Base-by-base conservation (phyloP, 1,284 basidiomycete species). In the Phlebopus sp. region DNA sequence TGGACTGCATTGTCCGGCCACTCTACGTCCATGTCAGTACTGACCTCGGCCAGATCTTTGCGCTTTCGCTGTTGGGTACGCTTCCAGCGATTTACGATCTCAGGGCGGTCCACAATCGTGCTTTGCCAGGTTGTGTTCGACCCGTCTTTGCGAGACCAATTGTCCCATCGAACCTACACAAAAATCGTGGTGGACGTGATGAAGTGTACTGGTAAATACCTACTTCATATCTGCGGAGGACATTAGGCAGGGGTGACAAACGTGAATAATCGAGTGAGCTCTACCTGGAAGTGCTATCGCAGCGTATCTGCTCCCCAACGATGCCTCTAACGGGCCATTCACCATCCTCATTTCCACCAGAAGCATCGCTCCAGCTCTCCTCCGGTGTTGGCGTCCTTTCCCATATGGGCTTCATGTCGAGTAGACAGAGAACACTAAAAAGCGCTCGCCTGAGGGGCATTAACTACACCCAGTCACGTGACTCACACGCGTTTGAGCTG, bases 91-190 rank as follows among this genome's bases (percentile, higher is more conserved):
- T 38, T 49, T 42, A 69, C 47, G 37, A 68, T 42, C 4, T 53
- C 44, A 15, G 29, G 25, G 19, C 52, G 49, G 34, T 60, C 59
- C 14, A 55, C 51, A 9, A 54, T 53, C 11, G 57, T 57, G 25
- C 52, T 53, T 49, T 66, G 55, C 73, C 73, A 73, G 11, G 73
- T 73, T 15, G 73, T 73, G 49, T 73, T 70, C 19, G 71, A 68
- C 10, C 63, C 68, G 47, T 73, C 70, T 13, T 17, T 19, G 34
- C 72, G 69, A 14, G 57, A 53, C 71, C 71, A 73, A 40, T 68
- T 46, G 14, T 30, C 58, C 71, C 71, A 73, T 54, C 63, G 68
- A 23, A 74, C 61, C 72, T 73, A 32, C 41, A 19, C 19, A 32
- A 27, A 19, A 23, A 34, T 2, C 27, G 17, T 18, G 23, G 41